phyloP scores from a whole-genome alignment of 2,329 filamentous ascomycete genomes.

The Gyromitra esculenta region DNA sequence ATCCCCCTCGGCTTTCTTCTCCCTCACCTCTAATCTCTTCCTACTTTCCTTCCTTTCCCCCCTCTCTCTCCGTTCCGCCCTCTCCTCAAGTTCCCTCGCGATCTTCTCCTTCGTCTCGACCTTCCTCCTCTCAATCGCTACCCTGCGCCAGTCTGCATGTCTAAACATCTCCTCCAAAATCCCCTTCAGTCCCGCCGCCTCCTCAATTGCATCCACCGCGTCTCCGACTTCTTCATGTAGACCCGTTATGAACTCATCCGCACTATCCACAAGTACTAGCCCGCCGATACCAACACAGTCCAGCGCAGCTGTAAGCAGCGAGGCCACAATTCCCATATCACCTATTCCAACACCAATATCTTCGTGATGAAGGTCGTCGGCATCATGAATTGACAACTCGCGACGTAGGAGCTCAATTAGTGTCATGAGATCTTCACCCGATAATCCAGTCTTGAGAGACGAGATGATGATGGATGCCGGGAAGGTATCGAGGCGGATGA shows the following conservation, averaged over 20 bases:
- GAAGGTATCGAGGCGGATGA: slow-evolving; percentile 50
- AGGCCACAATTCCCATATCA: slow-evolving; percentile 51
- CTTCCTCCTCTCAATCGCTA: slow-evolving; percentile 14
- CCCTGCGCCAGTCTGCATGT: slow-evolving; percentile 49
- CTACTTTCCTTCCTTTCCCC: neutral
- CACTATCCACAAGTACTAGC: slow-evolving; percentile 44
- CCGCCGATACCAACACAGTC: slow-evolving; percentile 54
- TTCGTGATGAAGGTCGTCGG: neutral
- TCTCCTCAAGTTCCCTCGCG: neutral
- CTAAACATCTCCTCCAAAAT: slow-evolving; percentile 54
- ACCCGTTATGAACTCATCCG: slow-evolving; percentile 37
- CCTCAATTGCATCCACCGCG: slow-evolving; percentile 51
- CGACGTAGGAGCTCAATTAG: slow-evolving; percentile 49
- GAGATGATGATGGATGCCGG: slow-evolving; percentile 40
- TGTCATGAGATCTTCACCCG: slow-evolving; percentile 39
- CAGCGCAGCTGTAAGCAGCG: slow-evolving; percentile 52
- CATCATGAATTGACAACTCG: slow-evolving; percentile 44
- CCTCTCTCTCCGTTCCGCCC: neutral
- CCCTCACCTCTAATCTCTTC: neutral
- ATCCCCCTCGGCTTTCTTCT: neutral
- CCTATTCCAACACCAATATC: slow-evolving; percentile 49
- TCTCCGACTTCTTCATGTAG: slow-evolving; percentile 50
- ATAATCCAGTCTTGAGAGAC: slow-evolving; percentile 41
- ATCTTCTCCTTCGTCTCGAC: neutral
- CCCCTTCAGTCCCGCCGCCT: slow-evolving; percentile 52